Base-by-base conservation (phyloP, 495 filamentous ascomycete genomes). In the Pyrenopolyporus hunteri region DNA sequence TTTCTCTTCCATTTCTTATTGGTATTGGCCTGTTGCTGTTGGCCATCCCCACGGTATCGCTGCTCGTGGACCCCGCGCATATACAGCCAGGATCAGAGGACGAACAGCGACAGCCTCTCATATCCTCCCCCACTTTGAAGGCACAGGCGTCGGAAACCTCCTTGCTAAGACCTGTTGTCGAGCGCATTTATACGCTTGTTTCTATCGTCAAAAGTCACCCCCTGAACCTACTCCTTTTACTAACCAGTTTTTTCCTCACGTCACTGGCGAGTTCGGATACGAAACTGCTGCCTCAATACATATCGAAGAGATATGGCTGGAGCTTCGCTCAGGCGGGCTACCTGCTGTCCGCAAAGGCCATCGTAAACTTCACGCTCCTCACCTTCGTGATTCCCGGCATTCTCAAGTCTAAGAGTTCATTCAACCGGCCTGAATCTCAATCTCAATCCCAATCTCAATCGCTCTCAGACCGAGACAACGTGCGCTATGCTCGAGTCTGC, bases 191-290 rank as follows among this genome's bases (percentile, higher is more conserved):
- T 46, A 51, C 66, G 14, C 49, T 74, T 13, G 46, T 58, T 43
- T 45, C 56, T 25, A 63, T 70, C 47, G 44, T 74, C 4, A 62
- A 42, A 23, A 72, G 59, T 10, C 59, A 67, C 32, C 70, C 70
- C 6, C 63, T 54, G 20, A 75, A 77, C 57, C 68, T 78, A 4
- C 48, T 31, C 6, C 57, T 80, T 17, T 59, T 78, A 3, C 73
- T 78, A 2, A 14, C 66, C 23, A 67, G 68, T 43, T 76, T 78
- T 63, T 70, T 78, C 44, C 67, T 77, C 26, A 76, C 76, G 23
- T 72, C 76, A n/a, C 72, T 78, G 37, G 76, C 76, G 11, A 75
- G 72, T 57, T 76, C 77, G 49, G 77, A 79, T 55, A 78, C 77
- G 16, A 79, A 75, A 51, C 67, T 79, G 13, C 58, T 79, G 7